Evolutionary conservation across 176 grass and related monocot genomes (phyloP).

Genomic region (Rhynchospora breviuscula): DNA sequence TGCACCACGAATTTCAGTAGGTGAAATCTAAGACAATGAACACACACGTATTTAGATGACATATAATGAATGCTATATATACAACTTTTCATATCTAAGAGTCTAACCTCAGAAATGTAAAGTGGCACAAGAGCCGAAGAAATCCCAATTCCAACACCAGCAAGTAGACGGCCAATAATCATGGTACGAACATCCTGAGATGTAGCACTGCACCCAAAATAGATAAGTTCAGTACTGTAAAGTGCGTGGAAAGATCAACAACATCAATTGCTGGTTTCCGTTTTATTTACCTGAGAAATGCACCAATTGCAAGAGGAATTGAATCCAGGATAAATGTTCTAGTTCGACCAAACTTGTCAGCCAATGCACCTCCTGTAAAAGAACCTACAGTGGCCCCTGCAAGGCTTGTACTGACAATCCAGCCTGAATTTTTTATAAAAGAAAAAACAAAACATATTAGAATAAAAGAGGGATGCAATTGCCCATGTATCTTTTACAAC

Average conservation of each 20-base stretch:
- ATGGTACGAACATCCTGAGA: conserved; percentile 82
- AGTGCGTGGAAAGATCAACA: not conserved
- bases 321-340: conserved; percentile 90
- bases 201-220: conserved; percentile 52
- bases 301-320: conserved; percentile 68
- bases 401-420: conserved; percentile 86
- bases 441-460: conserved; percentile 22
- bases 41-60: conserved; percentile 19
- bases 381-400: conserved; percentile 90
- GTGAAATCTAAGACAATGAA: conserved; percentile 63
- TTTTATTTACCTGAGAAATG: conserved; percentile 73
- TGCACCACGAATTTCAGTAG: conserved; percentile 98
- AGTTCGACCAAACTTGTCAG: conserved; percentile 94
- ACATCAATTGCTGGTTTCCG: not conserved
- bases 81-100: conserved; percentile 27
- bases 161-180: conserved; percentile 91
- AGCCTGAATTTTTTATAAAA: conserved; percentile 43
- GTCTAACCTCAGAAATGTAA: conserved; percentile 93
- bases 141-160: conserved; percentile 94
- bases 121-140: conserved; percentile 97
- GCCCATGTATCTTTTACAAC: conserved; percentile 6
- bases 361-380: conserved; percentile 88
- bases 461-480: not conserved
- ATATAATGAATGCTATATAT: conserved; percentile 3
- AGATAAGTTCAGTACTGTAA: not conserved